Base-by-base conservation (phyloP, 225 moss, liverwort and hornwort species). In the Lunularia cruciata region DNA sequence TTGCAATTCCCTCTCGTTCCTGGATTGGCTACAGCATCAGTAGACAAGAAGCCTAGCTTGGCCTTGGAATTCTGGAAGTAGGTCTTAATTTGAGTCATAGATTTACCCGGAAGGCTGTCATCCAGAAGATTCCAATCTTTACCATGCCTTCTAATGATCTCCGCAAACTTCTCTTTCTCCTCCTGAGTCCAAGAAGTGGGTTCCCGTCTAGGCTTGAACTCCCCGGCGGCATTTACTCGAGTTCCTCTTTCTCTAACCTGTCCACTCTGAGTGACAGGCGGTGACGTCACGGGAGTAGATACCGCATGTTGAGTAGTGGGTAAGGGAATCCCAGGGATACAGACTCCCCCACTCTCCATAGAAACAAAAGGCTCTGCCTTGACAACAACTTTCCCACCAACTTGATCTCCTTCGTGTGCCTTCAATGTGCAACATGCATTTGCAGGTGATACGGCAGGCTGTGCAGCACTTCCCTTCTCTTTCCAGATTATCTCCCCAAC, bases 181-280 rank as follows among this genome's bases (percentile, higher is more conserved):
- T 98, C 98, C 46, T 93, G 98, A 78, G 98, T 98, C 98, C 98
- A 98, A 7, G 93, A 93, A 1, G 98, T 98, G 27, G 98, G 98
- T 56, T 98, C 98, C 56, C 98, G 81, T 80, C 98, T 84, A 8
- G 91, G 85, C 69, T 93, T 98, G 57, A 84, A 74, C 77, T 98
- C 98, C 45, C 89, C 85, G 3, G 79, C 78, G 22, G 84, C 74
- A 62, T 82, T 86, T 22, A 85, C 71, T 71, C 85, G 91, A 65
- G 77, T 83, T 59, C 72, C 78, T 67, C 86, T 87, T 60, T 95
- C 95, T 43, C 78, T 72, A 52, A 69, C 73, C 70, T 86, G 86
- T 67, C 73, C 71, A 72, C 58, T 81, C 4, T 69, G 79, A 45
- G 56, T 36, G 4, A 72, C 36, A 43, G 71, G 72, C 68, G 64